Conservation (phyloP, 441 rosid species). For the Rhodomyrtus psidioides region DNA sequence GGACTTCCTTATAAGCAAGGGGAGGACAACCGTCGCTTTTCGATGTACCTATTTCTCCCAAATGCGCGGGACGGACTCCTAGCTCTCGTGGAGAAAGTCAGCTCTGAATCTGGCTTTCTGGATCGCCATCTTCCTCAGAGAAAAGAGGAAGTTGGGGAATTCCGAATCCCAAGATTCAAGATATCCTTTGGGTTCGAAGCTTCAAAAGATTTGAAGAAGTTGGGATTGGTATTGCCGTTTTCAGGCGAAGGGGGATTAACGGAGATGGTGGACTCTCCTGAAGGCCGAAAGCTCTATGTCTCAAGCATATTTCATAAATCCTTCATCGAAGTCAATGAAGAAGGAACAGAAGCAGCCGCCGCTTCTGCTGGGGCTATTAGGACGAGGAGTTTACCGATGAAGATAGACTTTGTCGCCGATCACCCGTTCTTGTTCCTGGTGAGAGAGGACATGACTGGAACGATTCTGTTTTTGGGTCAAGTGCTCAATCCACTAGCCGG, state of each 20-base stretch:
- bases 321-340: constrained; percentile 77
- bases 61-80: constrained; percentile 53
- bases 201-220: constrained; percentile 39
- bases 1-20: constrained; percentile 76
- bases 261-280: constrained; percentile 64
- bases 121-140: constrained; percentile 40
- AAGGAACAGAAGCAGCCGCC: constrained; percentile 82
- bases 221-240: constrained; percentile 58
- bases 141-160: constrained; percentile 38
- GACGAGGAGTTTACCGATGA: not conserved
- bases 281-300: constrained; percentile 33
- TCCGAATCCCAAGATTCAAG: constrained; percentile 65
- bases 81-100: constrained; percentile 37
- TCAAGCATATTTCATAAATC: constrained; percentile 65
- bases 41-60: constrained; percentile 79
- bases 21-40: constrained; percentile 46
- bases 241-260: constrained; percentile 46
- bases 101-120: constrained; percentile 51
- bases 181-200: constrained; percentile 64
- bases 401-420: constrained; percentile 61
- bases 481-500: constrained; percentile 44
- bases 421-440: constrained; percentile 75
- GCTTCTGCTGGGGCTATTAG: constrained; percentile 36
- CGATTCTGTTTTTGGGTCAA: constrained; percentile 57
- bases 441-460: constrained; percentile 56